Base-by-base conservation (phyloP, 495 filamentous ascomycete genomes). In the Neurospora sp. region DNA sequence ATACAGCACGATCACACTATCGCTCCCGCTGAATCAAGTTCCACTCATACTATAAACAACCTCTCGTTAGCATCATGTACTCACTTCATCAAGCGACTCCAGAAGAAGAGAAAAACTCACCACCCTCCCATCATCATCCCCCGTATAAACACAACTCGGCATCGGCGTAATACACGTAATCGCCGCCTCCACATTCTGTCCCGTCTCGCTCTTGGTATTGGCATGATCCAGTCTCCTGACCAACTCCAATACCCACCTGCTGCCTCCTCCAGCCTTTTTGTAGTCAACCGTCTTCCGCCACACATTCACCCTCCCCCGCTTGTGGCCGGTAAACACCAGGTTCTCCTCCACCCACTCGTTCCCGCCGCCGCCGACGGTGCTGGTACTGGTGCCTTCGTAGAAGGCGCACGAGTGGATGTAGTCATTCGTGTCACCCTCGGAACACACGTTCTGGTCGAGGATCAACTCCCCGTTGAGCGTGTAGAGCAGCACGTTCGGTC, bases 321-420 rank as follows among this genome's bases (percentile, higher is more conserved):
- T 85, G 77, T 98, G 96, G 0, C 96, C 96, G 0, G 95, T 98
- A 70, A 99, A 92, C 41, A 98, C 82, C 42, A 99, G 84, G 41
- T 92, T 90, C 42, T 92, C 90, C 83, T 96, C 94, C 0, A 97
- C 85, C 92, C 94, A 98, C 84, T 97, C 96, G 76, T 94, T 97
- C 0, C 92, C 91, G 1, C 89, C 54, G 54, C 54, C 54, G 27
- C 54, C 54, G 27, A 66, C 54, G 27, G 54, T 66, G 27, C 27
- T 37, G 27, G 54, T 66, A 27, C 23, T 35, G 10, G 54, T 66
- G 0, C 96, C 96, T 80, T 99, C 94, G 84, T 98, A 98, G 81
- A 96, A 97, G 14, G 94, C 92, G 76, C 94, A 97, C 18, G 90
- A 90, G 42, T 91, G 83, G 10, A 98, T 88, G 40, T 83, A 88